Percentiles rank a stretch among this genome's conserved stretches.
Evolutionary conservation across 2,329 filamentous ascomycete species (phyloP).

Genomic region (Didymosphaeria variabile): DNA sequence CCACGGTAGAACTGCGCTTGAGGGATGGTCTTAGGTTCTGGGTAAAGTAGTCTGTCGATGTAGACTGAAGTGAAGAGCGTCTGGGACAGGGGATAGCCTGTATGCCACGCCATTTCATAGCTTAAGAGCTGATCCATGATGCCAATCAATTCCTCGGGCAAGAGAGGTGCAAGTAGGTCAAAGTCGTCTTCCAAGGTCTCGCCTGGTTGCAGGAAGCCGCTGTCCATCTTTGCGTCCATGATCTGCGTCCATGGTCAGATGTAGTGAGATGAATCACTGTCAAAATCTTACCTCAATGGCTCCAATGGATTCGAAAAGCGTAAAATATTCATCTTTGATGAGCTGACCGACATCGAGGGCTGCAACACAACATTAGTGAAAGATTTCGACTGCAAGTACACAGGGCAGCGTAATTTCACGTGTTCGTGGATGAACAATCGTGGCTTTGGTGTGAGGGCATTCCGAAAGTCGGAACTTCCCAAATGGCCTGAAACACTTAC

Average conservation of each 20-base stretch:
- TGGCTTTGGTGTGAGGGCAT: constrained; percentile 7
- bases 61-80: constrained; percentile 94
- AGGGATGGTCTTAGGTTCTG: constrained; percentile 69
- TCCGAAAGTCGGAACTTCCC: constrained; percentile 10
- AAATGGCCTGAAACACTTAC: constrained; percentile 46
- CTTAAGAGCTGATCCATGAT: constrained; percentile 94
- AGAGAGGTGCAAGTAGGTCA: constrained; percentile 72
- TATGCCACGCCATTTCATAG: constrained; percentile 97
- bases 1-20: constrained; percentile 69
- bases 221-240: constrained; percentile 99
- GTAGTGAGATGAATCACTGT: neutral
- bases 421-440: neutral
- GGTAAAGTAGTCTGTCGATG: constrained; percentile 81
- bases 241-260: constrained; percentile 67
- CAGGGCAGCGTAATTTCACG: neutral
- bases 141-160: constrained; percentile 83
- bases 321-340: constrained; percentile 93
- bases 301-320: constrained; percentile 91
- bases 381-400: neutral
- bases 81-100: constrained; percentile 93
- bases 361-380: constrained; percentile 50
- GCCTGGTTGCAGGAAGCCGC: constrained; percentile 79
- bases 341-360: constrained; percentile 82
- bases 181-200: constrained; percentile 87
- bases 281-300: constrained; percentile 70